Percentiles rank a stretch among this genome's conserved stretches.
phyloP scores from a whole-genome alignment of 192 early-diverging fungal genomes.

The Pecoramyces ruminantium region DNA sequence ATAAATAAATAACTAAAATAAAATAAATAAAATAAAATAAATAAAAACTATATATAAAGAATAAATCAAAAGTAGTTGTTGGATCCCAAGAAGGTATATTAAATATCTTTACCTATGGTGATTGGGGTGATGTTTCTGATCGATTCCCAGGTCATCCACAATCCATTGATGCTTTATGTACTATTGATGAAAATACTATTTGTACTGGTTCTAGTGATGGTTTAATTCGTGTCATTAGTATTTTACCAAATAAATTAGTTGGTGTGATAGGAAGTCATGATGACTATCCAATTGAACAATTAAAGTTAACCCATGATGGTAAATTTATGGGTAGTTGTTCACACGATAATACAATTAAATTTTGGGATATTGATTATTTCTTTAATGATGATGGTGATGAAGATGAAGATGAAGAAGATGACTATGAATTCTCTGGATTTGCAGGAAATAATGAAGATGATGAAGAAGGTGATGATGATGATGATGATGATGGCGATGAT shows the following conservation, averaged over 20 bases:
- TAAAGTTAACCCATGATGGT: constrained; percentile 52
- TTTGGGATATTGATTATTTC: constrained; percentile 70
- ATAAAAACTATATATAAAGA: constrained; percentile 19
- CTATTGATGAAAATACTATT: constrained; percentile 66
- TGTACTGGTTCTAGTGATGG: constrained; percentile 89
- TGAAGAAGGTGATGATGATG: constrained; percentile 19
- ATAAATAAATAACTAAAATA: too few relatives aligned
- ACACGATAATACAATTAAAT: constrained; percentile 70
- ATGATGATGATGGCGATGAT: constrained; percentile 6
- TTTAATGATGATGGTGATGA: constrained; percentile 20
- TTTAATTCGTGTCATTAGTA: constrained; percentile 60
- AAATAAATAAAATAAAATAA: too few relatives aligned
- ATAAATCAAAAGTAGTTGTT: constrained; percentile 66
- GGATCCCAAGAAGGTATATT: constrained; percentile 82
- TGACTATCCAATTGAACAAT: constrained; percentile 64
- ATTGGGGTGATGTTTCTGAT: constrained; percentile 88
- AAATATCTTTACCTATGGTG: constrained; percentile 70
- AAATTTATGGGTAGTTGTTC: constrained; percentile 62
- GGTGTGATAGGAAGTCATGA: constrained; percentile 79
- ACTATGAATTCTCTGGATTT: constrained; percentile 7
- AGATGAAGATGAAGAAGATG: constrained; percentile 23
- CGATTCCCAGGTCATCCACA: constrained; percentile 86
- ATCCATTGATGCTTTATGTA: constrained; percentile 71
- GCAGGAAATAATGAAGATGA: constrained; percentile 10
- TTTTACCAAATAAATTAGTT: constrained; percentile 85